Conservation (phyloP, 768 basidiomycete species). For the Lactarius sanguifluus region DNA sequence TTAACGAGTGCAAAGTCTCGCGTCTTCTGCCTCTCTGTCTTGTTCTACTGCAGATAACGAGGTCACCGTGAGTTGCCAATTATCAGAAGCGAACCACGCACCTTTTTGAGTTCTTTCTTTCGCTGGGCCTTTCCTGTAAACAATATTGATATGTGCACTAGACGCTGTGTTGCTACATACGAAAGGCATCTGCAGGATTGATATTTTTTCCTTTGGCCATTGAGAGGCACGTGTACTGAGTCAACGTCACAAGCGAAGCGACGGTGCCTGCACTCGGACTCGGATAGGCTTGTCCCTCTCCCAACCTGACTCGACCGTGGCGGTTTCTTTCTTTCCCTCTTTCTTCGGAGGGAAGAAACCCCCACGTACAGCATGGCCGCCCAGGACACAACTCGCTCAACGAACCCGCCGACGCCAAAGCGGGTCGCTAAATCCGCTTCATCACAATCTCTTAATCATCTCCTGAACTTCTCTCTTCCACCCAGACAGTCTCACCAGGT, state of each 20-base stretch:
- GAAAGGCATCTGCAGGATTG: constrained; percentile 94
- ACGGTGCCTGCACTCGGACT: neutral
- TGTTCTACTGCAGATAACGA: constrained; percentile 72
- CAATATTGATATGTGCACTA: constrained; percentile 1
- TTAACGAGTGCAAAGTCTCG: constrained; percentile 91
- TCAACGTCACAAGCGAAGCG: constrained; percentile 28
- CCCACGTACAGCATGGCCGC: constrained; percentile 30
- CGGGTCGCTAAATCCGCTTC: constrained; percentile 69
- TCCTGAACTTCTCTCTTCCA: constrained; percentile 92
- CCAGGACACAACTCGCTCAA: constrained; percentile 33
- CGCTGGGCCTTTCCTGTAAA: constrained; percentile 81
- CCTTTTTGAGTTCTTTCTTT: constrained; percentile 96
- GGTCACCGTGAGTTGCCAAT: neutral
- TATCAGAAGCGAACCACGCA: constrained; percentile 37
- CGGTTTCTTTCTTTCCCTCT: constrained; percentile 41
- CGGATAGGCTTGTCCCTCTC: constrained; percentile 24
- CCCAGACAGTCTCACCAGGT: constrained; percentile 70
- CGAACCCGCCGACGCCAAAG: constrained; percentile 46
- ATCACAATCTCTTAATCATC: constrained; percentile 71
- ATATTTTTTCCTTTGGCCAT: constrained; percentile 86
- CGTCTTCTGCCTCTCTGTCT: constrained; percentile 73
- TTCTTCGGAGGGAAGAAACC: constrained; percentile 51
- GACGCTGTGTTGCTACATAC: constrained; percentile 49
- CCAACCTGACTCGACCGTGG: constrained; percentile 23
- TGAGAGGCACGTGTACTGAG: constrained; percentile 28